These are phyloP conservation scores for Verticillium dahliae DNA, from an alignment of 2,329 filamentous ascomycete genomes.

Conservation along the genomic window DNA sequence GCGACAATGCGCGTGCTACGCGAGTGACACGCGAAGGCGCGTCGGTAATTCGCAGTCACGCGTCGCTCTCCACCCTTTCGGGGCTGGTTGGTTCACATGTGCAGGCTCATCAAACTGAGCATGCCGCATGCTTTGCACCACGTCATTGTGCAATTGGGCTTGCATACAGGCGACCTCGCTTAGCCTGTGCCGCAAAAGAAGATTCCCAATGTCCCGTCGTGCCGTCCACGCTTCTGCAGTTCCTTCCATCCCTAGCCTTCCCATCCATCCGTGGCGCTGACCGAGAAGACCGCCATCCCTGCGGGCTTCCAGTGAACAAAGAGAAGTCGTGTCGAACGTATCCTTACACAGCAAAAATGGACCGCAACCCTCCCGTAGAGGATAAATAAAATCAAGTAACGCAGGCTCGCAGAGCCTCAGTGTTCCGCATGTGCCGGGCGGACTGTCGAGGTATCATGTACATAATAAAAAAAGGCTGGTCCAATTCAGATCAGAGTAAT, in stretches of 20 bases:
- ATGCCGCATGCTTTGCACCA: neutral
- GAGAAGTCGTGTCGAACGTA: neutral
- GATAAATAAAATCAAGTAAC: neutral
- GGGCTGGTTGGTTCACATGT: neutral
- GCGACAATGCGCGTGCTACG: conserved; percentile 2
- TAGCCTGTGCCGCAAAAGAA: neutral
- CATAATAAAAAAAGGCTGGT: neutral
- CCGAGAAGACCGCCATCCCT: neutral
- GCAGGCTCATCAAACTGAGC: neutral
- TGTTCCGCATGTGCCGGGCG: neutral
- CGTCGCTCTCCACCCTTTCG: neutral
- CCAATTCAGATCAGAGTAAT: neutral
- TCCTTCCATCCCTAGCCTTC: neutral
- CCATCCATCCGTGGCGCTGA: neutral
- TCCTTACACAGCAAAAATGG: neutral
- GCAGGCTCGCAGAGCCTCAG: neutral
- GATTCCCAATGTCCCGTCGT: neutral
- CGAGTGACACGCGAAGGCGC: neutral
- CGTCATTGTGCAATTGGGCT: neutral
- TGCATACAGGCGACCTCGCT: neutral
- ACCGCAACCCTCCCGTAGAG: neutral
- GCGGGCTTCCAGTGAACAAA: neutral
- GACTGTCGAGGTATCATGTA: conserved; percentile 3
- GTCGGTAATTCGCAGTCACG: neutral
- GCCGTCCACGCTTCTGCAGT: neutral